Base-by-base conservation (phyloP, 78 protist species). In the Andalucia godoyi region DNA sequence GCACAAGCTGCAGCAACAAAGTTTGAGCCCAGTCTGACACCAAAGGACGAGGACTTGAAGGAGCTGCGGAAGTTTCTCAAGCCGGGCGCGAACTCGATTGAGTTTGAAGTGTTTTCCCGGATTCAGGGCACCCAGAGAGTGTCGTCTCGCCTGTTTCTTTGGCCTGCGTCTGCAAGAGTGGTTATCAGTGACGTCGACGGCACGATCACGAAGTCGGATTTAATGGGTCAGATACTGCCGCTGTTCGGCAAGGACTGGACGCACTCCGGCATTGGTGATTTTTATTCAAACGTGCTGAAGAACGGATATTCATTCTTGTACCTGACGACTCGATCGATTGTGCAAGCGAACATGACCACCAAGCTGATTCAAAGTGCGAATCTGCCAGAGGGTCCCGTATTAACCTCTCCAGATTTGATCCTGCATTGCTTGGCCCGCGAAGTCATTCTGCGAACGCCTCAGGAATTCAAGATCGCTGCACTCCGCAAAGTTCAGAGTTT, bases 151-250 rank as follows among this genome's bases (percentile, higher is more conserved):
- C 52, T 92, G 41, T 92, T 53, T 62, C 57, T 88, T 36, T 86
- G 91, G 91, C 27, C 27, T 2, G 49, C 38, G 37, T 21, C 37
- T 29, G 51, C 72, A 43, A 83, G 84, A 76, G 61, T 93, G 41
- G 89, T 93, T 38, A 72, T 93, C 32, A 71, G 86, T 0, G 97
- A 91, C 73, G 83, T 91, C 15, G 96, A 91, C 70, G 97, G 97
- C n/a, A 92, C 97, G 37, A 86, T 92, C 76, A 92, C 97, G 1
- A 81, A 79, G 45, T 73, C 90, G 18, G 98, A 94, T 42, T 84
- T 69, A 18, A 51, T 86, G 32, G 98, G 98, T 32, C 95, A 93
- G 65, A 60, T 93, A 18, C 54, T 90, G 8, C 86, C 92, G 18
- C 39, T 53, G 32, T 25, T 94, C 33, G 95, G 97, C 17, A n/a